Evolutionary conservation across 192 early-diverging fungal genomes (phyloP), one percentile per base, ranked within the genome.

Genomic region (Coemansia sp.): DNA sequence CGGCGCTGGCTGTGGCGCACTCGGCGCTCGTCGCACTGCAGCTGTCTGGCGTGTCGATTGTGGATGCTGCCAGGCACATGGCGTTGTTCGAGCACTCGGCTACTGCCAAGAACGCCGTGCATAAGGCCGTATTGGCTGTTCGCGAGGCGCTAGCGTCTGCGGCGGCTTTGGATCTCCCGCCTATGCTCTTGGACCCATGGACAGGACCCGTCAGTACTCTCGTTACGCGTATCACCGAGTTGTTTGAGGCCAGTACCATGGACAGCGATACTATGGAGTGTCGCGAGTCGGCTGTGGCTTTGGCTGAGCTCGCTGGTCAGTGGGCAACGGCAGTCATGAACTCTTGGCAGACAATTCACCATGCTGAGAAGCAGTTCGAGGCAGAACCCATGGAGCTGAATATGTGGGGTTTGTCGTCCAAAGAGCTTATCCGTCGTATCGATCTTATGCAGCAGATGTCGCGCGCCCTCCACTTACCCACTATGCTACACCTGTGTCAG

Each of bases 281-380:
- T 12, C 13, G 13, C 59, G 49, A 50, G 4, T 29, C 52, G 13
- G 13, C 30, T 15, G 18, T 13, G n/a, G 27, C 44, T 4, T 15
- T 68, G 49, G 78, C 78, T 2, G 70, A 53, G 7, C 41, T 67
- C 2, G 69, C 70, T 5, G 79, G 67, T 6, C 74, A 69, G 61
- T 75, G 74, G 79, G 64, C 61, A 0, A 82, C 74, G 0, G 74
- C 69, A 2, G 74, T 76, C 15, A 73, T 82, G 79, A 56, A 72
- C 59, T 74, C 67, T 37, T 82, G 79, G 79, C 79, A 82, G 61
- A 53, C 67, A 1, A 67, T 82, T 13, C 22, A 58, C 40, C 52
- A n/a, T 7, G 79, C 79, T n/a, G 74, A 82, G 58, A 8, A 62
- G 47, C 62, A 70, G 64, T 67, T 45, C 45, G 27, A 18, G 18